Evolutionary conservation across 371 early-diverging fungal species (phyloP), one percentile per base, ranked within the genome.

Genomic region (Lichtheimia ornata): DNA sequence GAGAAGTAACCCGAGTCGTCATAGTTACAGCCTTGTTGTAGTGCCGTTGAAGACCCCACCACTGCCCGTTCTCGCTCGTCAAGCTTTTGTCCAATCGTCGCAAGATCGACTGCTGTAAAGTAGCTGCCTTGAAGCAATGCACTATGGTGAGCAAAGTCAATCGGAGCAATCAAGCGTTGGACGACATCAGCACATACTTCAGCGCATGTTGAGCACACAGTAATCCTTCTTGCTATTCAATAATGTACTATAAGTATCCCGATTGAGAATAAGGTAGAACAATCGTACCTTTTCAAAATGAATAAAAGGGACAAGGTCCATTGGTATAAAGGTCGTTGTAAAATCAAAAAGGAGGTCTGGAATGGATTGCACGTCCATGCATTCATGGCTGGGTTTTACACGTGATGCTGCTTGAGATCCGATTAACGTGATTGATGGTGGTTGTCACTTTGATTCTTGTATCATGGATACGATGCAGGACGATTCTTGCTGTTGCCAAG

Each of bases 1-100:
- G 88, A 88, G 64, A 91, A 92, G 69, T 88, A 90, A 9, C 90
- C 90, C n/a, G 87, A 81, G 61, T 91, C 92, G 61, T 92, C 92
- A 69, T 86, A 89, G 70, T 92, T 92, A 60, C 82, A 74, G 47
- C 84, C 85, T 27, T 50, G 50, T 25, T 59, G 17, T 65, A 67
- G n/a, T 20, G 27, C 58, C 6, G 63, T 58, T 30, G 9, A 42
- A 20, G 66, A 71, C 0, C 71, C 79, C 41, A 58, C 54, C 14
- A 81, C 57, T 42, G 66, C 63, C 43, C 62, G 59, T 56, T 79
- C 75, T 57, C 64, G 53, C 12, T 25, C 61, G 67, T 92, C 91
- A 7, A 92, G 70, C 47, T 82, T 71, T 51, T 73, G 66, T 7
- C 86, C 91, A 52, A 91, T 80, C 14, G 81, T 82, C 9, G 89